phyloP scores from a whole-genome alignment of 202 grass and related monocot genomes.

The Digitaria exilis region DNA sequence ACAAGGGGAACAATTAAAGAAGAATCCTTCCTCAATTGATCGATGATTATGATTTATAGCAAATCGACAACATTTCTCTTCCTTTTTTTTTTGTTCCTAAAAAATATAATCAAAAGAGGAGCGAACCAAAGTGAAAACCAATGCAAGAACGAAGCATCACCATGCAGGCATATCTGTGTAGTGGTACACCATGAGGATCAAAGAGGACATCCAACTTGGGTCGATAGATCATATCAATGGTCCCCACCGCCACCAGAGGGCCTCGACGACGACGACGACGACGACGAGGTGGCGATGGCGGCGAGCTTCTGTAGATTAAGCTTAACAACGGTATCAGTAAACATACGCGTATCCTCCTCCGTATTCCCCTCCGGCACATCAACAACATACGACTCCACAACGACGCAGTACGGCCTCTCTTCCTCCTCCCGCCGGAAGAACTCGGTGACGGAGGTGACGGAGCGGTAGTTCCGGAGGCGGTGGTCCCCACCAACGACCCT shows the following conservation, averaged over 20 bases:
- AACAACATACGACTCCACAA: conserved; percentile 89
- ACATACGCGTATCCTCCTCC: conserved; percentile 82
- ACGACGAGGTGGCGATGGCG: conserved; percentile 41
- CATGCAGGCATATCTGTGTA: conserved; percentile 3
- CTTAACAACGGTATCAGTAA: conserved; percentile 89
- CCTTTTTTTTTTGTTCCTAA: background rate
- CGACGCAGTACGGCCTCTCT: conserved; percentile 63
- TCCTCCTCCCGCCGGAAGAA: conserved; percentile 8
- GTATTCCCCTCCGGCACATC: conserved; percentile 86
- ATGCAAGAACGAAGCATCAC: conserved; percentile 19
- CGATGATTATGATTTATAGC: no score
- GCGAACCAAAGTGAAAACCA: background rate
- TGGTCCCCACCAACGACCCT: conserved; percentile 84
- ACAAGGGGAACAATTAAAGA: background rate
- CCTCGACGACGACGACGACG: background rate
- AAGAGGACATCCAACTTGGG: no score
- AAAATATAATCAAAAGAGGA: background rate
- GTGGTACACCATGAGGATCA: background rate
- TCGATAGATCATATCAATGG: no score
- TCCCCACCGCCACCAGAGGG: background rate
- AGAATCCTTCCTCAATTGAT: background rate
- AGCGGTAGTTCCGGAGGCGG: conserved; percentile 88
- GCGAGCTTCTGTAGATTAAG: conserved; percentile 98
- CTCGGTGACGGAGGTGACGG: conserved; percentile 92
- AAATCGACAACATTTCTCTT: background rate